Evolutionary conservation across 352 stramenopile species (phyloP).

Genomic region (Pythium scleroteichum): DNA sequence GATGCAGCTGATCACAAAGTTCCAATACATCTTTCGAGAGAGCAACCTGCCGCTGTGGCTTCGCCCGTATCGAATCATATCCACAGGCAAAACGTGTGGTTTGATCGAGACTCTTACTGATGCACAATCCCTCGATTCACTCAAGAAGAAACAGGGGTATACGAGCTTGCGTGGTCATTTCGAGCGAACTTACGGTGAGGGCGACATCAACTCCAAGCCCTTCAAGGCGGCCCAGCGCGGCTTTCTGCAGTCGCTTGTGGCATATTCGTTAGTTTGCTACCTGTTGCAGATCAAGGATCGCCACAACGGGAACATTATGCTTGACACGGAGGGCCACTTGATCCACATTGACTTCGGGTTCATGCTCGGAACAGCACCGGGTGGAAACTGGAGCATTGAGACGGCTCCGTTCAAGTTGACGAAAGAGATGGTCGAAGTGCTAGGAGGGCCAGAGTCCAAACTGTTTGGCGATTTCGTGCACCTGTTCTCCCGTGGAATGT

Average conservation of each 20-base stretch:
- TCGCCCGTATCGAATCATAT: conserved; percentile 96
- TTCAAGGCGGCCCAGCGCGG: conserved; percentile 68
- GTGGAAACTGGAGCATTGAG: conserved; percentile 95
- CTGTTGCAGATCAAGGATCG: conserved; percentile 98
- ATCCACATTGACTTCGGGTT: conserved; percentile 98
- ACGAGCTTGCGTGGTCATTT: conserved; percentile 94
- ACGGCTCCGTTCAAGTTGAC: conserved; percentile 98
- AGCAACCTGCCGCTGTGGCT: conserved; percentile 94
- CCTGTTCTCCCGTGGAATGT: conserved; percentile 62
- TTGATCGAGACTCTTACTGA: conserved; percentile 97
- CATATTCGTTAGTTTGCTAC: conserved; percentile 95
- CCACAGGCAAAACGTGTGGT: conserved; percentile 92
- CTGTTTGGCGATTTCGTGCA: conserved; percentile 93
- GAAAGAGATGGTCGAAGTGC: conserved; percentile 94
- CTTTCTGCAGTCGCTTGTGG: conserved; percentile 86
- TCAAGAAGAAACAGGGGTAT: conserved; percentile 96
- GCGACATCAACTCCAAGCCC: conserved; percentile 51
- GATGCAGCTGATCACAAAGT: conserved; percentile 95
- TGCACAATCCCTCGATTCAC: conserved; percentile 96
- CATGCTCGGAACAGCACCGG: conserved; percentile 93
- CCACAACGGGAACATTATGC: conserved; percentile 98
- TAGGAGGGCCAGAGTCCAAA: conserved; percentile 91
- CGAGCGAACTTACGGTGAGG: conserved; percentile 88
- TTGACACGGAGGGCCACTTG: conserved; percentile 95
- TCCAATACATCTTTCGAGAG: conserved; percentile 94